Evolutionary conservation across 305 asterid species (phyloP), one percentile per base, ranked within the genome.

Genomic region (Solanum hybrid): DNA sequence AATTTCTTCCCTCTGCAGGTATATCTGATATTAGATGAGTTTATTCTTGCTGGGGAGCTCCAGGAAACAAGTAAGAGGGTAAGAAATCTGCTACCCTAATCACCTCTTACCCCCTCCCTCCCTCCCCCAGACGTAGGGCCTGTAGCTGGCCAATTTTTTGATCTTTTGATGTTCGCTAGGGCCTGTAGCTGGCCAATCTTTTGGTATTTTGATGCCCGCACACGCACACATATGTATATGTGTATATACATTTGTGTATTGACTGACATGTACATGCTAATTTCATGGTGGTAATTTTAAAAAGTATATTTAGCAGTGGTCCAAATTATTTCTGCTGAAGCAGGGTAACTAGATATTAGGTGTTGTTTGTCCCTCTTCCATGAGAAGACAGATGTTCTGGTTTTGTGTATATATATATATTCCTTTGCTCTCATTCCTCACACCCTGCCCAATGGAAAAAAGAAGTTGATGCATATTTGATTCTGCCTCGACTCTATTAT

Each of bases 51-150:
- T 38, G 99, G 99, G 84, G 99, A 97, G 92, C 97, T 96, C 86
- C 99, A 97, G 93, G 99, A 97, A 94, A 96, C 99, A 66, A 97
- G 99, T 93, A 97, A 97, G 93, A 97, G 93, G 97, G 98, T 97
- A 94, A 89, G 91, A 56, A 45, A 24, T 5, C 24, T 56, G 42
- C 87, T 19, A 19, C 29, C 56, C 85, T 78, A 5, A 29, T 64
- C 31, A 29, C 31, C 31, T 29, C 31, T 29, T 29, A 29, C 31
- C 40, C n/a, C 81, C 26, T 56, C 69, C 27, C 26, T 19, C 27
- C 72, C 72, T 60, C 26, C 72, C 2, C 27, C 27, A 19, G 82
- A 77, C n/a, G 26, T 60, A 5, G 24, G n/a, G 37, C 37, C 79
- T 29, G 79, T 14, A 29, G 37, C 69, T 87, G 15, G 36, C 77